These are phyloP conservation scores for Globisporangium solare DNA, from an alignment of 352 stramenopile genomes.

Conservation along the genomic window DNA sequence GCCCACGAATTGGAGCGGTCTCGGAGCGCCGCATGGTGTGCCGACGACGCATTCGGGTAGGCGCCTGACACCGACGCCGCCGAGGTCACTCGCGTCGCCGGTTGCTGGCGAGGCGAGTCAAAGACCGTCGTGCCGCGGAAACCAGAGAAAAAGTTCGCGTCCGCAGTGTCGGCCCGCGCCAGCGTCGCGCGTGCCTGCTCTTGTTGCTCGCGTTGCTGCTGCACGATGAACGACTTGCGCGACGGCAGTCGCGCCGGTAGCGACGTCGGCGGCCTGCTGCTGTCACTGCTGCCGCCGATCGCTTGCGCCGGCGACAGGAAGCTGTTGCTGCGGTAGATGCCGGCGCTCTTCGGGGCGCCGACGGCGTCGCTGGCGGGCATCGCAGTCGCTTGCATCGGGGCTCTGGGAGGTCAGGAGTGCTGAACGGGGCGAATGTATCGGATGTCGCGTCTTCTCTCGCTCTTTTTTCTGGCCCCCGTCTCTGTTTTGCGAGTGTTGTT, in stretches of 20 bases:
- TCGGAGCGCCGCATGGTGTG: conserved; percentile 29
- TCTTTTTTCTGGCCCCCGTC: conserved; percentile 6
- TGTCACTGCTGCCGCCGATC: conserved; percentile 5
- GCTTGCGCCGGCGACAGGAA: conserved; percentile 13
- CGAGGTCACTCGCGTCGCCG: conserved; percentile 7
- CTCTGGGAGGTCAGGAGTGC: background rate
- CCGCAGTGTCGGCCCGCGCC: conserved; percentile 34
- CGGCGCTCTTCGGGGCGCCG: conserved; percentile 1
- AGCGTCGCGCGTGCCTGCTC: conserved; percentile 14
- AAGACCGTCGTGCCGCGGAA: conserved; percentile 14
- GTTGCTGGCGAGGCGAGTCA: conserved; percentile 17
- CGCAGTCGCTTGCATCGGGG: conserved; percentile 3
- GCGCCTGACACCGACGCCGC: conserved; percentile 7
- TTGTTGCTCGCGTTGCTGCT: conserved; percentile 26
- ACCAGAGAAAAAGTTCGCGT: conserved; percentile 25
- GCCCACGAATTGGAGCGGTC: conserved; percentile 61
- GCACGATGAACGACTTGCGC: conserved; percentile 46
- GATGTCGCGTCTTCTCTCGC: conserved; percentile 8
- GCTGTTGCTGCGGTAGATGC: conserved; percentile 11
- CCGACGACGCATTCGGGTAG: conserved; percentile 8
- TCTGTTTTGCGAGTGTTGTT: background rate
- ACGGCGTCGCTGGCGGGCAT: background rate
- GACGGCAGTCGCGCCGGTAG: conserved; percentile 30
- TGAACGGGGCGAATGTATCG: too few relatives aligned
- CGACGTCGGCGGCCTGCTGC: conserved; percentile 6